phyloP scores from a whole-genome alignment of 805 yeast species.

The Saccharomycopsis sp. region DNA sequence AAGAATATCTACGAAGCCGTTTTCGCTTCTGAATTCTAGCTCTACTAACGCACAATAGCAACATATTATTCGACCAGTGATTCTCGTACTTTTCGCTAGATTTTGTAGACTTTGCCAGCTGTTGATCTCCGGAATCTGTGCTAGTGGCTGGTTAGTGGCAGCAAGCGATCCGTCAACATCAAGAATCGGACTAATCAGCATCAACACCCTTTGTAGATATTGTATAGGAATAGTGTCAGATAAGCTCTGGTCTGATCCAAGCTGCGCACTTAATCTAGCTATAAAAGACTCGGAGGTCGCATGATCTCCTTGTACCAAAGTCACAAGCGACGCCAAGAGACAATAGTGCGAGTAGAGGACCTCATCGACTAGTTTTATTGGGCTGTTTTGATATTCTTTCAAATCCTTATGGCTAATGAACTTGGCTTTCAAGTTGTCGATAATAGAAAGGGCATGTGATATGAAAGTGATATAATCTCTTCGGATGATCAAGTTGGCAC shows the following conservation, averaged over 20 bases:
- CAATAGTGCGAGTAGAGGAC: constrained; percentile 13
- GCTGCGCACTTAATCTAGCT: background rate
- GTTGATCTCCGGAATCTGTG: constrained; percentile 7
- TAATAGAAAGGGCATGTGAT: constrained; percentile 23
- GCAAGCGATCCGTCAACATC: constrained; percentile 20
- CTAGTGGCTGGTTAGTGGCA: constrained; percentile 2
- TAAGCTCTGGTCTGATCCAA: background rate
- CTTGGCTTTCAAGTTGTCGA: constrained; percentile 4
- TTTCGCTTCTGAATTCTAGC: constrained; percentile 18
- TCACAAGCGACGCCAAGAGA: constrained; percentile 22
- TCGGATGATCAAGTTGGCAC: constrained; percentile 26
- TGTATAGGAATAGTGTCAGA: background rate
- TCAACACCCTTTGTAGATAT: constrained; percentile 20
- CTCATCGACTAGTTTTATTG: constrained; percentile 4
- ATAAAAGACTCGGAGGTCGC: constrained; percentile 11
- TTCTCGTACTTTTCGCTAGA: constrained; percentile 24
- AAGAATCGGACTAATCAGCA: constrained; percentile 23
- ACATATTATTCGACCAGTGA: constrained; percentile 33
- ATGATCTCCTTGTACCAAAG: constrained; percentile 25
- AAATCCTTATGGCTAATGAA: background rate
- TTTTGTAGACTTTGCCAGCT: constrained; percentile 24
- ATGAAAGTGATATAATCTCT: constrained; percentile 27
- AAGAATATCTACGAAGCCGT: constrained; percentile 20
- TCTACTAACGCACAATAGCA: constrained; percentile 32
- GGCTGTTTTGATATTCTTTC: background rate